Evolutionary conservation across 768 basidiomycete genomes (phyloP), one percentile per base, ranked within the genome.

Genomic region (Lepiota venenata): DNA sequence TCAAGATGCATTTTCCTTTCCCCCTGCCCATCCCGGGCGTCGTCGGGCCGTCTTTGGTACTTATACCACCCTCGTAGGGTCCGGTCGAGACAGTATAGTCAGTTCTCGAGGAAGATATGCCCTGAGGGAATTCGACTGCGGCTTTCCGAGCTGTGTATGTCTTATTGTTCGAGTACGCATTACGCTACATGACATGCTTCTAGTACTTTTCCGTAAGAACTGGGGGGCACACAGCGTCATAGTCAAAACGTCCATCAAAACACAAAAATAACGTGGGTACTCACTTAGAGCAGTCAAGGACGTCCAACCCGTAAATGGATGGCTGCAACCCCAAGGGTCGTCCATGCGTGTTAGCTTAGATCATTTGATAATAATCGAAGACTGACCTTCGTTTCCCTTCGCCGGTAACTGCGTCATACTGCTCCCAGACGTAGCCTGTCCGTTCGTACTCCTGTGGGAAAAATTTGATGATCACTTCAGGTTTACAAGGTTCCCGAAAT

Each of bases 251-350:
- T 39, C 22, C 15, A 39, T 12, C n/a, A 27, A 47, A 52, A 27
- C 20, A 43, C 54, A 20, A 37, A 38, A 16, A 32, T n/a, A 6
- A 58, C 14, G 12, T 11, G 22, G 42, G 20, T 18, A 79, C 92
- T 77, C 69, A 96, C 93, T 93, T 61, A 96, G 71, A 27, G 91
- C 84, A 20, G 92, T 81, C 41, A 96, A 74, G 42, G 93, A 93
- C 22, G 94, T 95, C 95, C 94, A 97, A 9, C 95, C 95, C 10
- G 95, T 97, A 73, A 98, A 98, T 0, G 95, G 94, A 69, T 96
- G 93, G 63, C 94, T 94, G 62, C 44, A 50, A 32, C 32, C 32
- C 32, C 32, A 32, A 32, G 32, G 32, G 32, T 9, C 32, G 32
- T 32, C 32, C 32, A 32, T 32, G 32, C 32, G 32, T 32, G 32